Base-by-base conservation (phyloP, 768 basidiomycete genomes). In the Lactarius deliciosus region DNA sequence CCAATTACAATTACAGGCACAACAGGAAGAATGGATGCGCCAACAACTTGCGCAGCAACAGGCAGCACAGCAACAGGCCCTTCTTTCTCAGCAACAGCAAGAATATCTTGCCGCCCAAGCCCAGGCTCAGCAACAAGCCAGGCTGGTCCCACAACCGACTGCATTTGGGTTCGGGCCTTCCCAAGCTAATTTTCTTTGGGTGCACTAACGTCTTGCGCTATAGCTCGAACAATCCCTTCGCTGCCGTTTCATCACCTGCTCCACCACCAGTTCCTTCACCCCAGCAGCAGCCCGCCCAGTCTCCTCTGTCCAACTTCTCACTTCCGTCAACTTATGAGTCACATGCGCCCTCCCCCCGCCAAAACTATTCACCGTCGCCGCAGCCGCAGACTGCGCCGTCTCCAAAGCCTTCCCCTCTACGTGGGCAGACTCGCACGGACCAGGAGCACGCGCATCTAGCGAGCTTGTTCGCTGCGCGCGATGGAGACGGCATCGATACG, bases 151-250 rank as follows among this genome's bases (percentile, higher is more conserved):
- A 0, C 88, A 92, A 68, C 86, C 88, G 5, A 93, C 91, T 9
- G 89, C 90, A 22, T 92, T 91, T 64, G 90, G 90, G 86, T 88
- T 72, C 34, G 86, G 34, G 25, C 20, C 5, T 22, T 20, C 16
- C 54, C 40, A 20, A 41, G 13, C 38, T 20, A 18, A 5, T 64
- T 38, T 28, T 30, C 11, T 25, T 65, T 59, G 15, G n/a, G 54
- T 64, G n/a, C 22, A 50, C 60, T 64, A 38, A 50, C 40, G 43
- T 50, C 30, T 30, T 20, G 7, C 34, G 16, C 45, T 32, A 70
- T 71, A 92, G 93, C 10, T 90, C 93, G 41, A 98, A 98, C 82
- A 99, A 99, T 75, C 97, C 97, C 0, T 98, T 99, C 73, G 96
- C 94, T 69, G 28, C 76, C 67, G 64, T 76, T 28, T 68, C 73